phyloP scores from a whole-genome alignment of 768 basidiomycete genomes.

The Mycena amicta region DNA sequence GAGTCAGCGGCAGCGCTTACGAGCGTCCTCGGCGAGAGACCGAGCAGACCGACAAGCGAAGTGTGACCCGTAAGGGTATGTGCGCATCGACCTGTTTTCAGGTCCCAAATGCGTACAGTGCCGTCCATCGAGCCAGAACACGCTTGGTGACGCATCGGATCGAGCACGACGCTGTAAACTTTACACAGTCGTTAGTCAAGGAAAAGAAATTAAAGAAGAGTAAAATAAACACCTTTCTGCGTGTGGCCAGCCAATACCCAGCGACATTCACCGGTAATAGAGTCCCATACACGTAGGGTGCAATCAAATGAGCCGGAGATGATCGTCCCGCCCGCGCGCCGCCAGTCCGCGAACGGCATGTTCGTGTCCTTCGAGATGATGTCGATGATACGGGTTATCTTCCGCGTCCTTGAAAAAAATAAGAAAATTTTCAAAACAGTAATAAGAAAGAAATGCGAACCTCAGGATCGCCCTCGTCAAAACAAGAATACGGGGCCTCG shows the following conservation, averaged over 20 bases:
- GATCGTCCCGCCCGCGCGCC: constrained; percentile 82
- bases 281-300: constrained; percentile 94
- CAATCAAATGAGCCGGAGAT: constrained; percentile 97
- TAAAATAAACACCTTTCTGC: constrained; percentile 71
- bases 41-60: constrained; percentile 91
- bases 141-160: constrained; percentile 84
- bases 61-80: constrained; percentile 89
- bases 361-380: constrained; percentile 85
- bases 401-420: constrained; percentile 53
- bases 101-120: constrained; percentile 93
- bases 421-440: constrained; percentile 25
- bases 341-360: constrained; percentile 91
- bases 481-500: constrained; percentile 21
- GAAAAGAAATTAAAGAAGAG: neutral
- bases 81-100: constrained; percentile 76
- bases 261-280: constrained; percentile 78
- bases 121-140: constrained; percentile 99
- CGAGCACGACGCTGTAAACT: constrained; percentile 97
- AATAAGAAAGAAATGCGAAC: constrained; percentile 1
- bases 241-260: constrained; percentile 86
- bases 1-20: constrained; percentile 97
- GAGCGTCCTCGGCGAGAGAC: constrained; percentile 84
- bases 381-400: constrained; percentile 87
- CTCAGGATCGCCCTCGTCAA: constrained; percentile 21
- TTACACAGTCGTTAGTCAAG: constrained; percentile 10